Base-by-base conservation (phyloP, 2,329 filamentous ascomycete species). In the Diplodia mutila region DNA sequence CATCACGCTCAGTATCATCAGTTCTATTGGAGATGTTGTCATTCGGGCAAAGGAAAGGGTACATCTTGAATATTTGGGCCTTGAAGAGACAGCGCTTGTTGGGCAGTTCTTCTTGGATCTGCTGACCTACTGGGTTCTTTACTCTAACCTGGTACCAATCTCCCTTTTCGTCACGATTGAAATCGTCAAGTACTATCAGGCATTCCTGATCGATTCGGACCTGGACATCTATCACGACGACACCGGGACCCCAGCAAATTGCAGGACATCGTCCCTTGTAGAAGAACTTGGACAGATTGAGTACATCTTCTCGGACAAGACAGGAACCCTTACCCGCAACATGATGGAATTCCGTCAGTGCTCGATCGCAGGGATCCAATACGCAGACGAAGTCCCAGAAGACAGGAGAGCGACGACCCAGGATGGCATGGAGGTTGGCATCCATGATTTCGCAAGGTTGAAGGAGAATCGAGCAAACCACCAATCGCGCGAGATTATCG, bases 331-430 rank as follows among this genome's bases (percentile, higher is more conserved):
- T 74, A 98, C 94, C n/a, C 97, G 94, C 81, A 98, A 98, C 76
- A 90, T 93, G 85, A 98, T 99, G 95, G 94, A 98, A 79, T 99
- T 98, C 79, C 93, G 93, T 77, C 93, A 98, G 79, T 96, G 92
- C 75, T 91, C 91, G 0, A 98, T 99, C 75, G 92, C 89, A 29
- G 95, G 95, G 29, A 90, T 98, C 65, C 94, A 97, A 80, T 99
- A 99, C 76, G 91, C 92, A 14, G 93, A 95, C 65, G 92, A 94
- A 52, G 89, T 98, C 1, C 91, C 95, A 0, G 95, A 99, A 79
- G 95, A 99, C 76, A 89, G 93, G 67, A 87, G 92, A 73, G 90
- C 93, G 0, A 91, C 89, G 1, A 83, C 89, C n/a, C 87, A 92
- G 71, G 93, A 96, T 74, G 91, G 90, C 9, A 84, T 88, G 16